phyloP scores from a whole-genome alignment of 192 early-diverging fungal genomes.

The Backusella tuberculispora region DNA sequence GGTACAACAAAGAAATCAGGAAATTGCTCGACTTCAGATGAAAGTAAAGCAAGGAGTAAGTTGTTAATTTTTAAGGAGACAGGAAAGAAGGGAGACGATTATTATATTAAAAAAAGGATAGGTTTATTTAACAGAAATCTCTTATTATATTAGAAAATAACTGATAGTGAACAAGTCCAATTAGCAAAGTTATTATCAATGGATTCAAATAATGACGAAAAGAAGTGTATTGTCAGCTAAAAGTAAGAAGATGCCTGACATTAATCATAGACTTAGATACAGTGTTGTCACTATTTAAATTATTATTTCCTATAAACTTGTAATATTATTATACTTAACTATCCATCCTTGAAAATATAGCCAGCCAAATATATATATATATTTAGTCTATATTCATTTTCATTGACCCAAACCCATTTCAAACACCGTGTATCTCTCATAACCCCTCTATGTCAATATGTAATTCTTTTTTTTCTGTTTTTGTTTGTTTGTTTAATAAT shows the following conservation, averaged over 20 bases:
- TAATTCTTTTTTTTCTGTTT: no score
- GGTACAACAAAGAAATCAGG: conserved; percentile 9
- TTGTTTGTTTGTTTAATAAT: no score
- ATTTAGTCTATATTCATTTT: no score
- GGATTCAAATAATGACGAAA: conserved; percentile 3
- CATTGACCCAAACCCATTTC: no score
- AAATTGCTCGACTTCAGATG: conserved; percentile 14
- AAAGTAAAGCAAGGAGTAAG: conserved; percentile 22
- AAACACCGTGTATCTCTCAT: no score
- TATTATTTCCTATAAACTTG: no score
- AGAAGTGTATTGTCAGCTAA: conserved; percentile 16
- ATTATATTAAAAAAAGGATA: not conserved
- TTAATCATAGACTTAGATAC: not conserved
- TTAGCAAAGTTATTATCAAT: conserved; percentile 27
- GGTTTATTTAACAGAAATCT: not conserved
- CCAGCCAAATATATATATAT: no score
- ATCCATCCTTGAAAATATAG: no score
- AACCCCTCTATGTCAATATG: no score
- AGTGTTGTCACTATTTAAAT: no score
- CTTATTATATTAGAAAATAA: conserved; percentile 5
- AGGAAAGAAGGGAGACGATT: not conserved
- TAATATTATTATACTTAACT: no score
- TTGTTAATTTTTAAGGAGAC: not conserved
- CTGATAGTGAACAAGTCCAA: conserved; percentile 25
- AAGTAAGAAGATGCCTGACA: not conserved